A percentile compares a stretch with the other conserved stretches of the same genome.
These are phyloP conservation scores for Coemansia sp. DNA, from an alignment of 192 early-diverging fungal species.

Conservation along the genomic window DNA sequence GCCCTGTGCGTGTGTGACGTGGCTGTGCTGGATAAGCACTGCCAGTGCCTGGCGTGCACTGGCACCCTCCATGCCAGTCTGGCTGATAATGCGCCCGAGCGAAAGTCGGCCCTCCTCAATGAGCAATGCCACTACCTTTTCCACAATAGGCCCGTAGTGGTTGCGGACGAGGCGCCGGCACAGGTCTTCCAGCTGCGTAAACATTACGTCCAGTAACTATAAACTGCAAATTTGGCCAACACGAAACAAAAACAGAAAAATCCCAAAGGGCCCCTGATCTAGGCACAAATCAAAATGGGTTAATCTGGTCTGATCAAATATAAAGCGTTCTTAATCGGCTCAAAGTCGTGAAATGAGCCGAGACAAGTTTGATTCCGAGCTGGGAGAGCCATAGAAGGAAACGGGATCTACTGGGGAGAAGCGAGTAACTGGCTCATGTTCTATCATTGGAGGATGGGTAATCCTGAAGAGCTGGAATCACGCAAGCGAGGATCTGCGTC, in stretches of 20 bases:
- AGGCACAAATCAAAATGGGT: not conserved
- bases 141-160: conserved; percentile 78
- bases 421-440: no score
- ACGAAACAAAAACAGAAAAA: conserved; percentile 3
- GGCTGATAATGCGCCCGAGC: conserved; percentile 55
- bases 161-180: conserved; percentile 63
- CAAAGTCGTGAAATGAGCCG: no score
- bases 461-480: not conserved
- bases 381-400: not conserved
- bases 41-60: conserved; percentile 74
- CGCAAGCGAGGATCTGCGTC: not conserved
- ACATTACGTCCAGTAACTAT: conserved; percentile 21
- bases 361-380: not conserved
- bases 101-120: conserved; percentile 64
- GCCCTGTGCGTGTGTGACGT: conserved; percentile 69
- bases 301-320: not conserved
- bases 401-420: not conserved
- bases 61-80: conserved; percentile 50
- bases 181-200: conserved; percentile 43
- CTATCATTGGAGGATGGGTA: no score
- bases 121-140: conserved; percentile 46
- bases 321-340: not conserved
- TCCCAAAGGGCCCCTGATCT: not conserved
- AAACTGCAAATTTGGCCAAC: not conserved
- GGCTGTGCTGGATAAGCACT: conserved; percentile 84